Percentiles rank a stretch among this genome's conserved stretches.
phyloP scores from a whole-genome alignment of 202 grass and related monocot genomes.

The Musa balbisiana region DNA sequence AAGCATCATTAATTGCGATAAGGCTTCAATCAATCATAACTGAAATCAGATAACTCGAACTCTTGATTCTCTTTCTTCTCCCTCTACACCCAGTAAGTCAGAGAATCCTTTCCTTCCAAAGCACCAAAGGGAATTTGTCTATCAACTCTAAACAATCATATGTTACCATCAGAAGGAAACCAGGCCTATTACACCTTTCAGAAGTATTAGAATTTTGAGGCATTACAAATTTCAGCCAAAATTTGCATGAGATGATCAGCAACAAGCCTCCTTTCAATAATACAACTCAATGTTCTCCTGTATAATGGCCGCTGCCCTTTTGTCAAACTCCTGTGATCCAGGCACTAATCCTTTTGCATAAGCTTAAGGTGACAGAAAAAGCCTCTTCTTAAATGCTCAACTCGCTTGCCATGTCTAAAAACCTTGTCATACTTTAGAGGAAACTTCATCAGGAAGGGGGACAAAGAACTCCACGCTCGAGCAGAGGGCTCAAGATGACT shows the following conservation, averaged over 20 bases:
- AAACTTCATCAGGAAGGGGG: slow-evolving; percentile 72
- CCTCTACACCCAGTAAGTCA: slow-evolving; percentile 61
- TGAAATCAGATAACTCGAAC: slow-evolving; percentile 34
- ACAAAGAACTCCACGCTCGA: slow-evolving; percentile 40
- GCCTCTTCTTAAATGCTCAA: slow-evolving; percentile 47
- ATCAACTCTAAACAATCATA: slow-evolving; percentile 64
- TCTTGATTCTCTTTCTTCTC: slow-evolving; percentile 45
- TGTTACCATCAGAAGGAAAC: slow-evolving; percentile 65
- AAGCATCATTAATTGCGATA: slow-evolving; percentile 22
- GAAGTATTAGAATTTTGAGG: slow-evolving; percentile 89
- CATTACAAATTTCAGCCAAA: slow-evolving; percentile 79
- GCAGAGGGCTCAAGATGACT: slow-evolving; percentile 3
- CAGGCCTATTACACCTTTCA: slow-evolving; percentile 60
- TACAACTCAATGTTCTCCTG: slow-evolving; percentile 79
- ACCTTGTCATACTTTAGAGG: slow-evolving; percentile 46
- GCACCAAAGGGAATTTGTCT: slow-evolving; percentile 49
- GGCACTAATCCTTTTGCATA: slow-evolving; percentile 46
- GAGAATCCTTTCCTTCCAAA: slow-evolving; percentile 77
- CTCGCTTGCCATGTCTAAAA: slow-evolving; percentile 41
- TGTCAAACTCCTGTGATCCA: slow-evolving; percentile 65
- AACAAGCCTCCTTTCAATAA: slow-evolving; percentile 77
- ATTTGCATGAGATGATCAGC: slow-evolving; percentile 69
- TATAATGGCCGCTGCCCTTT: slow-evolving; percentile 72
- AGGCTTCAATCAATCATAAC: slow-evolving; percentile 26
- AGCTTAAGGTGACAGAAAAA: slow-evolving; percentile 67